Evolutionary conservation across 345 rosid genomes (phyloP).

Genomic region (Gossypium stocksii): DNA sequence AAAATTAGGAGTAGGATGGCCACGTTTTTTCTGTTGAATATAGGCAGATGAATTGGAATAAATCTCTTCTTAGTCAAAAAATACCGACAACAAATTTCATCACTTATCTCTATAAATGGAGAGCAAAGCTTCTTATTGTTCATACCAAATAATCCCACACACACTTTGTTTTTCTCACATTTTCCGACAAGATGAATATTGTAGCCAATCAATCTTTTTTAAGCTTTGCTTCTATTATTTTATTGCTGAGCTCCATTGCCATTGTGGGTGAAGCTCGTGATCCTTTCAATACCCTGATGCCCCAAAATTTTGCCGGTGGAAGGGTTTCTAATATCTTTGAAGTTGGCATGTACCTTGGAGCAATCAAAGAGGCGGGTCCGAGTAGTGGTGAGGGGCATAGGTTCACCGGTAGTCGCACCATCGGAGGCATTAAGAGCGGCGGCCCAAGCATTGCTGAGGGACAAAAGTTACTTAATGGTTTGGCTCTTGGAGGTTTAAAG

Average conservation of each 20-base stretch:
- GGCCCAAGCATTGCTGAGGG: conserved; percentile 23
- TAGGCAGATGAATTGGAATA: not conserved
- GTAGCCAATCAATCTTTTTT: conserved; percentile 15
- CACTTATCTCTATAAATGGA: not conserved
- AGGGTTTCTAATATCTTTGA: conserved; percentile 33
- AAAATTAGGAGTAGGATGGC: too few species aligned
- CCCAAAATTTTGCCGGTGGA: conserved; percentile 12
- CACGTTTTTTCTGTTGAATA: not conserved
- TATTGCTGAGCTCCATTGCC: conserved; percentile 18
- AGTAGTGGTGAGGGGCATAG: conserved; percentile 22
- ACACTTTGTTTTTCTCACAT: not conserved
- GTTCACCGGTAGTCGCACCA: not conserved
- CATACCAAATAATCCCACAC: not conserved
- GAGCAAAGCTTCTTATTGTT: not conserved
- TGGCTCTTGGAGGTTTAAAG: conserved; percentile 17
- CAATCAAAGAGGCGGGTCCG: conserved; percentile 19
- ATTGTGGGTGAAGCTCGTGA: conserved; percentile 31
- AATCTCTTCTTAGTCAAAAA: not conserved
- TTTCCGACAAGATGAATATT: conserved; percentile 15
- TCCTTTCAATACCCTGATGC: conserved; percentile 27
- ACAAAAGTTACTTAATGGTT: not conserved
- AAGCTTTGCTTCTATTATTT: conserved; percentile 4
- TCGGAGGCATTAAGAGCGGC: conserved; percentile 21
- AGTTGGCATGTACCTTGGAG: not conserved
- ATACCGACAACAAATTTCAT: not conserved